Conservation (phyloP, 2,329 filamentous ascomycete species). For the Nannizzia gypsea region DNA sequence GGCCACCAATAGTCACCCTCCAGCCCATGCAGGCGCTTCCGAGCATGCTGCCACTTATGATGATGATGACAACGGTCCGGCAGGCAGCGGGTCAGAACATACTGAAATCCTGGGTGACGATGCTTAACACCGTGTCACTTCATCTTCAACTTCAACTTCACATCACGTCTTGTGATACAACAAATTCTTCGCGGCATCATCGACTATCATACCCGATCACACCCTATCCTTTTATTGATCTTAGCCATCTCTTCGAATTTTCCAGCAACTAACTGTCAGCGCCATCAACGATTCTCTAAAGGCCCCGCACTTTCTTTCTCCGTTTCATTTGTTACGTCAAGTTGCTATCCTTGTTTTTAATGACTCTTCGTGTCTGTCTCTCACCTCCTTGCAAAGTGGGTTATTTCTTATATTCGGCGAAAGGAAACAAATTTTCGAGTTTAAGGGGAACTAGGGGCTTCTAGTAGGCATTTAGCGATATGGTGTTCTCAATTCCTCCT, state of each 20-base stretch:
- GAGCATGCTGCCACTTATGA: constrained; percentile 1
- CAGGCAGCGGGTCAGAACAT: constrained; percentile 14
- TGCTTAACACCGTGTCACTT: neutral
- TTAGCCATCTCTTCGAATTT: neutral
- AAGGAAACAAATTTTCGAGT: constrained; percentile 1
- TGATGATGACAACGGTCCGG: constrained; percentile 11
- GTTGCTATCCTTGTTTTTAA: neutral
- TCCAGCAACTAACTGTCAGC: neutral
- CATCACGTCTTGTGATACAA: neutral
- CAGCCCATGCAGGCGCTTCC: neutral
- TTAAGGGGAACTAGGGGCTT: constrained; percentile 1
- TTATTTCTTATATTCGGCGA: constrained; percentile 5
- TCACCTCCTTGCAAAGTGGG: constrained; percentile 3
- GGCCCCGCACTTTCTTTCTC: neutral
- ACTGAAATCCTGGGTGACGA: constrained; percentile 12
- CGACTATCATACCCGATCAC: neutral
- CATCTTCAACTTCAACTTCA: too few relatives aligned
- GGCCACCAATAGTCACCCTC: constrained; percentile 3
- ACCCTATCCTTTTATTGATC: neutral
- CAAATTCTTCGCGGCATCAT: neutral
- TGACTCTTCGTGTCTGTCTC: neutral
- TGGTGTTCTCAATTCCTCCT: constrained; percentile 3
- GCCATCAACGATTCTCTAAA: neutral
- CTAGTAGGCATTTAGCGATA: constrained; percentile 5
- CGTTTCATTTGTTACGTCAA: neutral